Base-by-base conservation (phyloP, 2,329 filamentous ascomycete species). In the Alternaria ethzedia region DNA sequence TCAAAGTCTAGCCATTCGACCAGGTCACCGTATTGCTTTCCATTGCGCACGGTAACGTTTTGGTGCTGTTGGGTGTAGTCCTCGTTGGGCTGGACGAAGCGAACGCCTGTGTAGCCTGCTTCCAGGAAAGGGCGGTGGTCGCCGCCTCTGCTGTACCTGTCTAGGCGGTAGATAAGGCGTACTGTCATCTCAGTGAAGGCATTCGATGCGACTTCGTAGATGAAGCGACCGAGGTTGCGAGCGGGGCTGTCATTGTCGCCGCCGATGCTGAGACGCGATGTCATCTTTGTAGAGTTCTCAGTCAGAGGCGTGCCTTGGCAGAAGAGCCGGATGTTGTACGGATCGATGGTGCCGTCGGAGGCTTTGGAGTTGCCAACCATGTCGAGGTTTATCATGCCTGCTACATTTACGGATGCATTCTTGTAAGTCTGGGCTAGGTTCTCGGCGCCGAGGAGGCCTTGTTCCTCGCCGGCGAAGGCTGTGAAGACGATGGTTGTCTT, bases 51-150 rank as follows among this genome's bases (percentile, higher is more conserved):
- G 1, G 84, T 79, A 0, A 83, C 78, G 63, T 87, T 81, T 70
- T 87, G 86, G 65, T 87, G 85, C 75, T 87, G 85, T 70, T 87
- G 86, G 4, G 78, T 80, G 72, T 83, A 87, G 69, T 87, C 77
- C 74, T 88, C 86, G 52, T 83, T 80, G 0, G 86, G 83, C 76
- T 87, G 86, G 1, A 85, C 86, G 79, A 86, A 86, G 6, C 86
- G 81, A 8, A 83, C 81, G 3, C 82, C 84, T 4, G 84, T 78
- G 70, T 84, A 87, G 2, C 85, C 85, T 25, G 82, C 80, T 41
- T 83, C 78, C 21, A 87, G 83, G 72, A 87, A 87, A 2, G 83
- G 80, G 15, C 80, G 73, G 71, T 88, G 86, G 72, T 87, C 86
- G 25, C 86, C 86, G 43, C 86, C 84, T 10, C 86, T 81, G n/a